Percentiles rank a stretch among this genome's conserved stretches.
Evolutionary conservation across 106 monocot genomes (phyloP).

Genomic region (Dendrobium nobile): DNA sequence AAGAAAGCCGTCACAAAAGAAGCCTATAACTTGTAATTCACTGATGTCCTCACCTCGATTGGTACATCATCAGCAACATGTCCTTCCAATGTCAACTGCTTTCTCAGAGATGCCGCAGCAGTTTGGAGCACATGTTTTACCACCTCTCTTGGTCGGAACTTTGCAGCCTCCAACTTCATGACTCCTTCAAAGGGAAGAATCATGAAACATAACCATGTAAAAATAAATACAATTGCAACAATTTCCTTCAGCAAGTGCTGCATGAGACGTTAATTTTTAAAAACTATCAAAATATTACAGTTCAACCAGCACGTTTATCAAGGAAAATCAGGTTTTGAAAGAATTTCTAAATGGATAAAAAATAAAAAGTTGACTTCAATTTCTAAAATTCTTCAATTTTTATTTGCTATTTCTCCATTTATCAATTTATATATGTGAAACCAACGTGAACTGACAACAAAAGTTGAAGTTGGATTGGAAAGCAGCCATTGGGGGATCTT

Average conservation of each 20-base stretch:
- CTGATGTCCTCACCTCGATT: slow-evolving; percentile 33
- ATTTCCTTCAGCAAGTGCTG: not conserved
- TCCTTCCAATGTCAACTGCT: slow-evolving; percentile 66
- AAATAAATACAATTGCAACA: not conserved
- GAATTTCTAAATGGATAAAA: not conserved
- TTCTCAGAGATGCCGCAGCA: slow-evolving; percentile 67
- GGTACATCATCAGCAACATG: slow-evolving; percentile 54
- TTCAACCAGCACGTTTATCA: not conserved
- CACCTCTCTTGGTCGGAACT: slow-evolving; percentile 76
- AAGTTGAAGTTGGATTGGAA: not conserved
- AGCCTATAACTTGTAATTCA: not conserved
- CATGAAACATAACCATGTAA: not conserved
- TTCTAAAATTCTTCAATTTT: not conserved
- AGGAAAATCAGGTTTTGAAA: not conserved
- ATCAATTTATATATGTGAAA: not conserved
- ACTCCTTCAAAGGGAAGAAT: slow-evolving; percentile 32
- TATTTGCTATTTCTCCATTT: not conserved
- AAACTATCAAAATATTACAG: not conserved
- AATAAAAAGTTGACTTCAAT: not conserved
- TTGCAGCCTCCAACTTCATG: slow-evolving; percentile 73
- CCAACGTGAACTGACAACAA: not conserved
- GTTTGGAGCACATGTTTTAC: slow-evolving; percentile 84
- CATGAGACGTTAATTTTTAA: not conserved
- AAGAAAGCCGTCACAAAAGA: too few species aligned
- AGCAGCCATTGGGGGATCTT: not conserved